A percentile compares a stretch with the other conserved stretches of the same genome.
Conservation (phyloP, 352 stramenopile genomes). For the Phytopythium boreale region DNA sequence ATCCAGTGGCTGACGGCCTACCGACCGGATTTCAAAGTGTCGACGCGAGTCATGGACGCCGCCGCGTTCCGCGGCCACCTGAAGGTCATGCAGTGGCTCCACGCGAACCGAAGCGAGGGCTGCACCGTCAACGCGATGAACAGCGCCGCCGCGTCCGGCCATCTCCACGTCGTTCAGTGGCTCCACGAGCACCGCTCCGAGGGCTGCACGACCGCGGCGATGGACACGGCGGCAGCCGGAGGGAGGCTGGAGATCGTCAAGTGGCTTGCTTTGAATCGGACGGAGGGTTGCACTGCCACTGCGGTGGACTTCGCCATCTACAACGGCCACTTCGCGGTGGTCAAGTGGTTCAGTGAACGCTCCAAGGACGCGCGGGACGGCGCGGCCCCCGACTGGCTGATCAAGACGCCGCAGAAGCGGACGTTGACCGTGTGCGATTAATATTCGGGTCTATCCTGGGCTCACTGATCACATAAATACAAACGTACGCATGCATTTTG, state of each 20-base stretch:
- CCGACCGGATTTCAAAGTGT: constrained; percentile 24
- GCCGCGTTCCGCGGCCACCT: constrained; percentile 59
- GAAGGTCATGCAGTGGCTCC: constrained; percentile 52
- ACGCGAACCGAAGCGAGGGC: constrained; percentile 48
- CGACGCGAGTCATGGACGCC: constrained; percentile 59
- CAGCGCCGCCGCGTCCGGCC: constrained; percentile 47
- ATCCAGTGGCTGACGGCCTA: constrained; percentile 41
- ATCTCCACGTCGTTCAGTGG: constrained; percentile 54
- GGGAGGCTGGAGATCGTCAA: constrained; percentile 50
- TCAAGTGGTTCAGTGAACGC: constrained; percentile 46
- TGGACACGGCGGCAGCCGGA: constrained; percentile 53
- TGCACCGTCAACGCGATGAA: constrained; percentile 63
- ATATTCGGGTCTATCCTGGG: neutral
- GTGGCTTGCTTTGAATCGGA: constrained; percentile 52
- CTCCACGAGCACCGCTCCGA: constrained; percentile 51
- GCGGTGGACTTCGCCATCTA: constrained; percentile 66
- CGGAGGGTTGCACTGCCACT: constrained; percentile 61
- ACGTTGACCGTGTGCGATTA: neutral
- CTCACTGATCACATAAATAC: too few relatives aligned
- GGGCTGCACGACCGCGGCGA: constrained; percentile 56
- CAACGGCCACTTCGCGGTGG: constrained; percentile 61
- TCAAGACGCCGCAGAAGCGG: neutral
- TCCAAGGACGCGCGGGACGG: constrained; percentile 35
- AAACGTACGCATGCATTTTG: too few relatives aligned
- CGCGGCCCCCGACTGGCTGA: constrained; percentile 17